Evolutionary conservation across 768 basidiomycete genomes (phyloP).

Genomic region (Pisolithus orientalis): DNA sequence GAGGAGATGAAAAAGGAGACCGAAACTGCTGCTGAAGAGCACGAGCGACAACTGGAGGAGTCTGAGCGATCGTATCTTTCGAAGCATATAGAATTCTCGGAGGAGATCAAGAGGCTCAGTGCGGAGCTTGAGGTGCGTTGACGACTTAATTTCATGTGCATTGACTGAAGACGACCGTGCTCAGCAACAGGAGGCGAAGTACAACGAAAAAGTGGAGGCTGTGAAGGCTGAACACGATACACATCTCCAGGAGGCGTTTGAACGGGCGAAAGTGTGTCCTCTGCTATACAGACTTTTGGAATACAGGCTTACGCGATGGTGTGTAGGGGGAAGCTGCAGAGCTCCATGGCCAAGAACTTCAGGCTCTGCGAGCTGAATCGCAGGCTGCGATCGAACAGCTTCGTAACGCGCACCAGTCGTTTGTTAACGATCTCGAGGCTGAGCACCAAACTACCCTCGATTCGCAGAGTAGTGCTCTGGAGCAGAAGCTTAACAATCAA

Average conservation of each 20-base stretch:
- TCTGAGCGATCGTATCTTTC: conserved; percentile 42
- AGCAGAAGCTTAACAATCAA: conserved; percentile 58
- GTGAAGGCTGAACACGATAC: conserved; percentile 60
- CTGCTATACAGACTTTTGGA: not conserved
- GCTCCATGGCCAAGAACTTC: conserved; percentile 63
- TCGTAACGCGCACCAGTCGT: conserved; percentile 50
- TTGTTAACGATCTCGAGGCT: conserved; percentile 53
- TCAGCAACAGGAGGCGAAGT: conserved; percentile 65
- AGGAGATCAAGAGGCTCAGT: conserved; percentile 49
- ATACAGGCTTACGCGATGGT: conserved; percentile 7
- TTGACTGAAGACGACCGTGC: not conserved
- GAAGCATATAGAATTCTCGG: conserved; percentile 47
- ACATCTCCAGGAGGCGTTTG: conserved; percentile 63
- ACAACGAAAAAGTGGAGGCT: conserved; percentile 57
- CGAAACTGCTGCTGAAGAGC: conserved; percentile 39
- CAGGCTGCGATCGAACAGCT: conserved; percentile 65
- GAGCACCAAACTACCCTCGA: conserved; percentile 62
- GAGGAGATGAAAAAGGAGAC: conserved; percentile 44
- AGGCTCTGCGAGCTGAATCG: conserved; percentile 61
- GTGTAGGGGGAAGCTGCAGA: conserved; percentile 64
- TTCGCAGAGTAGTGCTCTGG: conserved; percentile 45
- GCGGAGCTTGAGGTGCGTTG: conserved; percentile 58
- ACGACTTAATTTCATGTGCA: not conserved
- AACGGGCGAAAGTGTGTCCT: conserved; percentile 63
- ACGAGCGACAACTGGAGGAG: conserved; percentile 45